phyloP scores from a whole-genome alignment of 495 filamentous ascomycete genomes.

The Tuber umbilicatum region DNA sequence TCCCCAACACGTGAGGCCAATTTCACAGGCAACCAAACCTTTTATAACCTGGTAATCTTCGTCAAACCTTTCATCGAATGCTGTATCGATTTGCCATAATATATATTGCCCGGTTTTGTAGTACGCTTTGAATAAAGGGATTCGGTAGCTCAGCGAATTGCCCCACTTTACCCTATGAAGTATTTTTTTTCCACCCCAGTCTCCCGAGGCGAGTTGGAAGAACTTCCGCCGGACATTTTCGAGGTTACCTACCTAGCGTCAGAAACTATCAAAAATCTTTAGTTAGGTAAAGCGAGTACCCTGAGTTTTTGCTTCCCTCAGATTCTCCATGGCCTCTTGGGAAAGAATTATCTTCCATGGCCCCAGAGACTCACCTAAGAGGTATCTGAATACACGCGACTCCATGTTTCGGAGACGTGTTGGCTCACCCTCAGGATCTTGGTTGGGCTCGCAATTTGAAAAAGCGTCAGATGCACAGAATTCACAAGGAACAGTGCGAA shows the following conservation, averaged over 20 bases:
- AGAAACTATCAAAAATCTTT: neutral
- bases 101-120: conserved; percentile 30
- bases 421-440: neutral
- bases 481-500: neutral
- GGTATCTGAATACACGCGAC: neutral
- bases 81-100: conserved; percentile 45
- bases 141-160: conserved; percentile 8
- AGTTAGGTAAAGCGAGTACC: neutral
- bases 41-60: conserved; percentile 22
- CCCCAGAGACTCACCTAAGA: too few species aligned
- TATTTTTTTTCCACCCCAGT: conserved; percentile 25
- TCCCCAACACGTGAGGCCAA: neutral
- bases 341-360: too few species aligned
- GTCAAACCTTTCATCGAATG: too few species aligned
- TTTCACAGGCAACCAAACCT: conserved; percentile 6
- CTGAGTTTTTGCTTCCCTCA: neutral
- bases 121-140: conserved; percentile 9
- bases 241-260: neutral
- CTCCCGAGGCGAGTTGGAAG: conserved; percentile 42
- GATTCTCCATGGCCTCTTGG: too few species aligned
- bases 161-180: neutral
- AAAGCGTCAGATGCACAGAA: neutral
- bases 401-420: neutral
- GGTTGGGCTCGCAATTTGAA: neutral
- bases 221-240: conserved; percentile 27